Conservation (phyloP, 192 early-diverging fungal genomes). For the Umbelopsis vinacea region DNA sequence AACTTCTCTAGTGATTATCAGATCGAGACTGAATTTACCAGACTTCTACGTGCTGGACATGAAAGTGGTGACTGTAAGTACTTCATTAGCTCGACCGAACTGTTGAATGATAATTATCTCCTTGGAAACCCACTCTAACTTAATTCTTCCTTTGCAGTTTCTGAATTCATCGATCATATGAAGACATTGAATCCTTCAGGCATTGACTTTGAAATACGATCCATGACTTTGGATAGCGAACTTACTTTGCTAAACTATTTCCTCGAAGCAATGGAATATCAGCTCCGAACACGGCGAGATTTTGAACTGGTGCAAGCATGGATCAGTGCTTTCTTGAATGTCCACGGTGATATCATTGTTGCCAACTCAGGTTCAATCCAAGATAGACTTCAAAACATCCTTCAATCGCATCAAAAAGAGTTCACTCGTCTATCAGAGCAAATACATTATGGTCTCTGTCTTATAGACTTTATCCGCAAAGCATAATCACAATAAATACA, state of each 20-base stretch:
- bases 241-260: constrained; percentile 66
- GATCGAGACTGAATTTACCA: constrained; percentile 65
- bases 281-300: constrained; percentile 69
- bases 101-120: background rate
- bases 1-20: constrained; percentile 46
- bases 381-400: constrained; percentile 47
- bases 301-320: constrained; percentile 89
- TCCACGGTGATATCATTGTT: constrained; percentile 80
- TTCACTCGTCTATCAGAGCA: constrained; percentile 41
- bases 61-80: constrained; percentile 43
- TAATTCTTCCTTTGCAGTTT: constrained; percentile 33
- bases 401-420: constrained; percentile 32
- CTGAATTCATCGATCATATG: constrained; percentile 70
- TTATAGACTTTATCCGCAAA: constrained; percentile 49
- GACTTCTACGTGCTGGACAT: constrained; percentile 56
- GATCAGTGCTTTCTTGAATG: constrained; percentile 76
- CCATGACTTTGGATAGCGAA: constrained; percentile 70
- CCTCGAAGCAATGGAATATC: constrained; percentile 63
- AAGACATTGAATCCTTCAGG: constrained; percentile 82
- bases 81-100: background rate
- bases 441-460: constrained; percentile 47
- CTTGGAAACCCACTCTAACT: no score
- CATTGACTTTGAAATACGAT: constrained; percentile 85
- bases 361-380: constrained; percentile 56
- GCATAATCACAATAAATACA: constrained; percentile 28